Evolutionary conservation across 2,329 filamentous ascomycete species (phyloP), one percentile per base, ranked within the genome.

Genomic region (Leptographium galeiforme): DNA sequence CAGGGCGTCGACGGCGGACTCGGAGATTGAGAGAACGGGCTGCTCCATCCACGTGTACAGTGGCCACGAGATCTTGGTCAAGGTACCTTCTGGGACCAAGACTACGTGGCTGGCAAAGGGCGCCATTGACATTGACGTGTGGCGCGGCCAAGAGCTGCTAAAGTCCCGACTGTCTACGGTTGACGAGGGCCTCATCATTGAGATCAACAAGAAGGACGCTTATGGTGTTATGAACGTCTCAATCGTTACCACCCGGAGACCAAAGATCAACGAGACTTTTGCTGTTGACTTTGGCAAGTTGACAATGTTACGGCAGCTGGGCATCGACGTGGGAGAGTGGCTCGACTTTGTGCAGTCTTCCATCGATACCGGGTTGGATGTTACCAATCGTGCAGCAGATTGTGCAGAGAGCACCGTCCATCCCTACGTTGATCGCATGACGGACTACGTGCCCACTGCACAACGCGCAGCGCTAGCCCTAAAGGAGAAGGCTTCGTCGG

Each of bases 231-330:
- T 84, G 50, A 77, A 77, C 52, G 70, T 85, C 46, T 74, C 75
- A 2, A 72, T 85, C 39, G 69, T 75, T 53, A 80, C 80, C 1
- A 78, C 72, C 14, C 77, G 73, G 53, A 77, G 76, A 56, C 81
- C 81, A 30, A 77, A 73, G 63, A 71, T 83, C 57, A 78, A 78
- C 60, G 79, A 83, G 66, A 76, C 75, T 0, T 78, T 83, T 62
- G 72, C 74, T 41, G 66, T 84, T 34, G 75, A 82, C 62, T 81
- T 84, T 63, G 77, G 78, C 48, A 73, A 67, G 61, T 67, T 71
- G 25, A 64, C 70, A 16, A 63, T 77, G 44, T 68, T 67, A 13
- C 70, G 72, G 41, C 70, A 69, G 14, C 57, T 75, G 7, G 72
- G 75, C 53, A 68, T 67, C 8, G 71, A 73, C 19, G 69, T 68